Conservation (phyloP, 179 eudicot genomes). For the Carnegiea gigantea region DNA sequence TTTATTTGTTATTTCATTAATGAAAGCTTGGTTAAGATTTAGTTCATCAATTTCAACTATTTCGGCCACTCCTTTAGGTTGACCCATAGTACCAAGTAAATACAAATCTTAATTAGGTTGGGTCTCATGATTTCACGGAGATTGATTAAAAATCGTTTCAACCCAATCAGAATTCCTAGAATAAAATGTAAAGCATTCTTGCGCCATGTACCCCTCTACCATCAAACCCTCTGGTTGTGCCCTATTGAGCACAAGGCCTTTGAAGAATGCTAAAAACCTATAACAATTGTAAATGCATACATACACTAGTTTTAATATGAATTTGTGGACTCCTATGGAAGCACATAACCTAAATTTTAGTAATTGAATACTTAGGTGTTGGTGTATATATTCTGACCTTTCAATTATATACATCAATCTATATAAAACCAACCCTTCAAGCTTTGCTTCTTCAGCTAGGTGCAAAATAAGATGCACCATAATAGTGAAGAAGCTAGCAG, state of each 20-base stretch:
- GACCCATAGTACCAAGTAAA: background rate
- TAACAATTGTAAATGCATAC: background rate
- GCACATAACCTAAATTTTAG: background rate
- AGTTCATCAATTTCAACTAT: background rate
- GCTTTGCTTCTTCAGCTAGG: too few relatives aligned
- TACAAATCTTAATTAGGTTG: background rate
- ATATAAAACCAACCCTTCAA: too few relatives aligned
- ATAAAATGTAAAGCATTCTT: background rate
- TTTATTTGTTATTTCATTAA: too few relatives aligned
- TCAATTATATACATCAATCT: too few relatives aligned
- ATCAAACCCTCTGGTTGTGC: background rate
- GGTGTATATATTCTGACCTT: background rate
- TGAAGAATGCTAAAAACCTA: background rate
- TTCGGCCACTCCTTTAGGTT: background rate
- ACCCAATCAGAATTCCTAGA: slow-evolving; percentile 14
- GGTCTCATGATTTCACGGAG: slow-evolving; percentile 3
- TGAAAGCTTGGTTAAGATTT: slow-evolving; percentile 17
- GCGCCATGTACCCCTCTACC: background rate
- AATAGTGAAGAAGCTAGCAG: too few relatives aligned
- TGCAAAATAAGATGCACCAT: too few relatives aligned
- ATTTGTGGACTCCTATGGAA: too few relatives aligned
- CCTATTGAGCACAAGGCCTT: background rate
- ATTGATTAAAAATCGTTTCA: background rate
- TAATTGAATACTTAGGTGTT: background rate
- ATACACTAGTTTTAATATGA: background rate